Base-by-base conservation (phyloP, 305 asterid genomes). In the Fraxinus nigra region DNA sequence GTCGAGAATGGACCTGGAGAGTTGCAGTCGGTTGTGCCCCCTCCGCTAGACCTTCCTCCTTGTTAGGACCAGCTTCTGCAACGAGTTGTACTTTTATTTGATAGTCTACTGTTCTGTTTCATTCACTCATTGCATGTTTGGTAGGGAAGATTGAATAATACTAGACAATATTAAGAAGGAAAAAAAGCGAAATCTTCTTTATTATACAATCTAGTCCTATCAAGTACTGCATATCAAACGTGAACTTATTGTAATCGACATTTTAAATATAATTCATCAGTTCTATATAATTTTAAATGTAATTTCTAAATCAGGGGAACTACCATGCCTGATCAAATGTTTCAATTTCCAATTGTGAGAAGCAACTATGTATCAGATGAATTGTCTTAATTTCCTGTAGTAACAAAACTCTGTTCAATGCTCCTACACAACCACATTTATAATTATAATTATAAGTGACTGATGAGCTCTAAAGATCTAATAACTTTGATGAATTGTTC, bases 41-140 rank as follows among this genome's bases (percentile, higher is more conserved):
- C 92, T 56, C 93, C 93, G 69, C 87, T 83, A 16, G 93, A 90
- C 83, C 93, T 90, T 9, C 93, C 93, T 51, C 88, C 85, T 54
- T 90, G 92, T 79, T 90, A 88, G 77, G 86, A 56, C 26, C 46
- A 37, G 1, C 74, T 24, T 35, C n/a, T 11, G n/a, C 74, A 26
- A 67, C 16, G 7, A 67, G n/a, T 24, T 24, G 7, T 24, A 67
- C 74, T 61, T 61, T 22, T 22, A 22, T 61, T 24, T 61, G 14
- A 61, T 61, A 8, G 33, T 22, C 28, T 61, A 22, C 16, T 3
- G 16, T 61, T 24, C 5, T 61, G n/a, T 40, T 38, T 20, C n/a
- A 20, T 33, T 77, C 2, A 16, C 38, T 22, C 3, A 13, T 33
- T 20, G 0, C 14, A 7, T 13, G 26, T 33, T 9, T 14, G 69